Conservation (phyloP, 495 filamentous ascomycete species). For the Penicillium angulare region DNA sequence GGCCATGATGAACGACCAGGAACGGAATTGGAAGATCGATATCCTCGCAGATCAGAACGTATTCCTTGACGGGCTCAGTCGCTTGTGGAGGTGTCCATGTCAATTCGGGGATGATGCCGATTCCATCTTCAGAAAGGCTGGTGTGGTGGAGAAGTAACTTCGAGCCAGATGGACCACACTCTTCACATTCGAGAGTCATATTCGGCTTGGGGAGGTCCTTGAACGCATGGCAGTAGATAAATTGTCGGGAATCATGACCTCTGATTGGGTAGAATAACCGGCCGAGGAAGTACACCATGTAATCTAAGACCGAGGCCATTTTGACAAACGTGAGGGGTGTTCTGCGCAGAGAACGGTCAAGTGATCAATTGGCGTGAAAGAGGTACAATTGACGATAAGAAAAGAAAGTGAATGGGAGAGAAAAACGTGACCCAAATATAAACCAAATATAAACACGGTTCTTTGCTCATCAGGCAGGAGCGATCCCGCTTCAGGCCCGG, state of each 20-base stretch:
- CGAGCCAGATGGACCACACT: slow-evolving; percentile 38
- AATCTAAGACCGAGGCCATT: slow-evolving; percentile 13
- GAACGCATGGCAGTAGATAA: slow-evolving; percentile 26
- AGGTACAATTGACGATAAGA: background rate
- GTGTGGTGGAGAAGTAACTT: slow-evolving; percentile 37
- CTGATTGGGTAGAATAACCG: slow-evolving; percentile 25
- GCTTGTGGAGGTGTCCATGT: slow-evolving; percentile 33
- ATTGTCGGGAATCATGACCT: slow-evolving; percentile 28
- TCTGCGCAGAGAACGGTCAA: no score
- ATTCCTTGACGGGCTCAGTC: slow-evolving; percentile 37
- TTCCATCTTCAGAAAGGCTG: slow-evolving; percentile 29
- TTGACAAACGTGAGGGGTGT: background rate
- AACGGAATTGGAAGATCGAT: slow-evolving; percentile 49
- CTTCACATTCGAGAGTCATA: slow-evolving; percentile 41
- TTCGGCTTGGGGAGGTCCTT: slow-evolving; percentile 32
- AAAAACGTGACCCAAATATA: background rate
- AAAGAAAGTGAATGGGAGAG: slow-evolving; percentile 1
- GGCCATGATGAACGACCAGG: slow-evolving; percentile 43
- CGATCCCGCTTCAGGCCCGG: slow-evolving; percentile 22
- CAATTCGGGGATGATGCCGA: slow-evolving; percentile 38
- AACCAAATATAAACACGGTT: background rate
- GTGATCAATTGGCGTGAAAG: background rate
- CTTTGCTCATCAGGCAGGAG: background rate
- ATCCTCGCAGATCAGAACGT: slow-evolving; percentile 51
- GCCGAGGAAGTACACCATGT: slow-evolving; percentile 21